Evolutionary conservation across 116 monocot species (phyloP).

Genomic region (Posidonia oceanica): DNA sequence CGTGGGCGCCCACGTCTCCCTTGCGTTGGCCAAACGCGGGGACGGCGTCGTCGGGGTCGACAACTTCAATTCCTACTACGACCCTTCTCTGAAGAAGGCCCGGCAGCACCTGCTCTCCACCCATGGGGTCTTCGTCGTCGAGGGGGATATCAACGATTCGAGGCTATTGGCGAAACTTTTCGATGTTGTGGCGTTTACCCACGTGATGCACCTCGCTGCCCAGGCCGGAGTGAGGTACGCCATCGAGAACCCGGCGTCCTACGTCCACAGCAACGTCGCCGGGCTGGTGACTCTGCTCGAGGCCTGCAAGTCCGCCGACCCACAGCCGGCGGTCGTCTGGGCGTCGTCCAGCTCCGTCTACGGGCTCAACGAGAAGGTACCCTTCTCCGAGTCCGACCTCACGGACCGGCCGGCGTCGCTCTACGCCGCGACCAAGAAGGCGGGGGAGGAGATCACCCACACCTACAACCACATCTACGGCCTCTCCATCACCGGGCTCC

Average conservation of each 20-base stretch:
- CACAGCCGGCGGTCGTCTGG: conserved; percentile 63
- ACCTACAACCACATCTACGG: conserved; percentile 74
- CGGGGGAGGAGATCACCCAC: conserved; percentile 69
- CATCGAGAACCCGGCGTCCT: conserved; percentile 50
- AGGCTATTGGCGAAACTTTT: conserved; percentile 38
- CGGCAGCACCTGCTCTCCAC: conserved; percentile 25
- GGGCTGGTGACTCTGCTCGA: conserved; percentile 56
- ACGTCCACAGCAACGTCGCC: conserved; percentile 55
- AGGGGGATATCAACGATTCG: conserved; percentile 51
- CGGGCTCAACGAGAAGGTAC: conserved; percentile 59
- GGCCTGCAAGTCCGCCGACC: conserved; percentile 50
- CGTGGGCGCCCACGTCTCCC: conserved; percentile 44
- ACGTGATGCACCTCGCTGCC: conserved; percentile 67
- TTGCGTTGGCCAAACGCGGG: conserved; percentile 33
- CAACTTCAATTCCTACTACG: conserved; percentile 53
- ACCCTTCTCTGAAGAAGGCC: conserved; percentile 38
- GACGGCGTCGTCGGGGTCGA: conserved; percentile 47
- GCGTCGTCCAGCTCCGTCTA: conserved; percentile 60
- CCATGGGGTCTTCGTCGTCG: conserved; percentile 36
- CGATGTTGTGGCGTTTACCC: conserved; percentile 55
- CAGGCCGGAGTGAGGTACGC: conserved; percentile 70
- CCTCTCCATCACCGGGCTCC: conserved; percentile 53
- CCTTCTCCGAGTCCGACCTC: conserved; percentile 49
- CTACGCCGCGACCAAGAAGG: conserved; percentile 68
- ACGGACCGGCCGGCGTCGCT: conserved; percentile 57